Evolutionary conservation across 2,329 filamentous ascomycete species (phyloP), one percentile per base, ranked within the genome.

Genomic region (Aureobasidium sp.): DNA sequence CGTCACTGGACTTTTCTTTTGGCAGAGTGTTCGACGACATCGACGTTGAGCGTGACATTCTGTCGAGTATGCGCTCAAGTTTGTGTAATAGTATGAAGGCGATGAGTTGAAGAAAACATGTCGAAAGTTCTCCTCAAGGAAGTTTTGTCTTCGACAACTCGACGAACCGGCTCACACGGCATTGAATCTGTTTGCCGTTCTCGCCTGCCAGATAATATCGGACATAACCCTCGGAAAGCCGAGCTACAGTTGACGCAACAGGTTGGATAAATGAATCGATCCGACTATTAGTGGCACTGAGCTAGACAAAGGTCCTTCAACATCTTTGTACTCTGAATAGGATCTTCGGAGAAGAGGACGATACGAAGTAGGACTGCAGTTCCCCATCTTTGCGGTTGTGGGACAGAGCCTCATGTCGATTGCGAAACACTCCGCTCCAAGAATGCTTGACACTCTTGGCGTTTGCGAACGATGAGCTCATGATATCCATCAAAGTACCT

Each of bases 91-190:
- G 20, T 39, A 29, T 22, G 37, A 17, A 47, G 42, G 42, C 29
- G 29, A 58, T 2, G 31, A 22, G 8, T 17, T 11, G 15, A 15
- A 22, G 22, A 31, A 48, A 25, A 11, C 55, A 58, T 58, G n/a
- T 36, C 20, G 27, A 27, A 34, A 22, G 14, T 27, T 12, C 22
- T n/a, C 31, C 15, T 42, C 17, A 39, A 45, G 36, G n/a, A 48
- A 48, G 17, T 58, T 48, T 58, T 39, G 34, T 20, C 42, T 48
- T 20, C 14, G 12, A 58, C 20, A 34, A 39, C 15, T 48, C 27
- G 34, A 60, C 22, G 45, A 41, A 34, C 15, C 57, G 57, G 57
- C 36, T 60, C 57, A 60, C 41, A 51, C 57, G 57, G 57, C 57
- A 60, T 27, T 34, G 51, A 52, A 27, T 55, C 27, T 42, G 27